Conservation (phyloP, 768 basidiomycete species). For the Strobilomyces dryophilus region DNA sequence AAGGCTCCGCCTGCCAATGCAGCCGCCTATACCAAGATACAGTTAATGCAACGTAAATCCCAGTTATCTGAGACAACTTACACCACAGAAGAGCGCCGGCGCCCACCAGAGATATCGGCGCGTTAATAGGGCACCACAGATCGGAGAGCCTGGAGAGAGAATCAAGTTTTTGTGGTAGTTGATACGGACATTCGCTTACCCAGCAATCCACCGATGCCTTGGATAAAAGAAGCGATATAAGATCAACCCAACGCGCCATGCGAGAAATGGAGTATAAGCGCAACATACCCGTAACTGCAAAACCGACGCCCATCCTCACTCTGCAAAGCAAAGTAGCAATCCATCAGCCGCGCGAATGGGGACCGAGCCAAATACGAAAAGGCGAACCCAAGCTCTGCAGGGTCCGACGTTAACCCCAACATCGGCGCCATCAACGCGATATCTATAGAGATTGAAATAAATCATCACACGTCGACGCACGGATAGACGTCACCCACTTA, state of each 20-base stretch:
- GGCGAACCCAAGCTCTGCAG: conserved; percentile 49
- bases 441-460: conserved; percentile 18
- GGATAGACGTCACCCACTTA: conserved; percentile 26
- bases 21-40: background rate
- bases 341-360: background rate
- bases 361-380: background rate
- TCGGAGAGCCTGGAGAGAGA: conserved; percentile 44
- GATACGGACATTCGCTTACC: conserved; percentile 3
- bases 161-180: conserved; percentile 3
- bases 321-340: conserved; percentile 5
- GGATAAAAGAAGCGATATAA: background rate
- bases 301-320: conserved; percentile 44
- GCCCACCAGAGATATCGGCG: conserved; percentile 52
- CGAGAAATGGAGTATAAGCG: background rate
- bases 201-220: conserved; percentile 25
- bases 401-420: conserved; percentile 42
- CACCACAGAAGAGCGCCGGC: conserved; percentile 49
- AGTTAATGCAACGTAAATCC: too few species aligned
- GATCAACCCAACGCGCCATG: too few species aligned
- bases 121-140: conserved; percentile 53
- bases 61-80: conserved; percentile 10
- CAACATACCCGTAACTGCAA: conserved; percentile 37
- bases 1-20: conserved; percentile 5
- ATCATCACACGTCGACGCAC: background rate
- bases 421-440: conserved; percentile 40